Percentiles rank a stretch among this genome's conserved stretches.
phyloP scores from a whole-genome alignment of 2,329 filamentous ascomycete genomes.

The Zymoseptoria brevis region DNA sequence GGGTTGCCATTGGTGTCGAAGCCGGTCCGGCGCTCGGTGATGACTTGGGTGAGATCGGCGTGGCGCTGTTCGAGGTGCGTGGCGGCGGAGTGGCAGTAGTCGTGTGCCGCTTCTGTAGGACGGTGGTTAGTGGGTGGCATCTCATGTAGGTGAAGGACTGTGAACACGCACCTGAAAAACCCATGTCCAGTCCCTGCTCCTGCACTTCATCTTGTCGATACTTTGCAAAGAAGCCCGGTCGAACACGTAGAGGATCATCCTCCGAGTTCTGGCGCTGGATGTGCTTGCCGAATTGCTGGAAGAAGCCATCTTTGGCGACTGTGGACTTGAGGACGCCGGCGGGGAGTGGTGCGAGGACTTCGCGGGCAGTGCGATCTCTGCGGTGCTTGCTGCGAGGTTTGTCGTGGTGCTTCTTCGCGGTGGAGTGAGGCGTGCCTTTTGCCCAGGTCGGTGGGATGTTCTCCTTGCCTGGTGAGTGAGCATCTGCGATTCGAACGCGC shows the following conservation, averaged over 20 bases:
- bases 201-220: not conserved
- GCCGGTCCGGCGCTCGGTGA: conserved; percentile 13
- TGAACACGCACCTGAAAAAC: conserved; percentile 6
- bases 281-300: conserved; percentile 1
- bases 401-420: conserved; percentile 13
- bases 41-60: conserved; percentile 5
- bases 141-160: not conserved
- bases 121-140: not conserved
- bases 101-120: conserved; percentile 8
- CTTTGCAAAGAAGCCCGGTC: conserved; percentile 4
- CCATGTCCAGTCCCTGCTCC: not conserved
- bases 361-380: not conserved
- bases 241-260: not conserved
- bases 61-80: conserved; percentile 4
- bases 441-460: conserved; percentile 10
- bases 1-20: conserved; percentile 13
- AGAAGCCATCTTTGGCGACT: conserved; percentile 2
- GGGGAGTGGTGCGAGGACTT: conserved; percentile 5
- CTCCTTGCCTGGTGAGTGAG: conserved; percentile 4
- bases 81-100: conserved; percentile 7
- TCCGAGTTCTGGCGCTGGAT: not conserved
- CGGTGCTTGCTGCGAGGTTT: conserved; percentile 4
- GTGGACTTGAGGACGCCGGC: conserved; percentile 9
- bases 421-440: conserved; percentile 5
- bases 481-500: not conserved